Conservation (phyloP, 305 asterid genomes). For the Caryopteris hybrid region DNA sequence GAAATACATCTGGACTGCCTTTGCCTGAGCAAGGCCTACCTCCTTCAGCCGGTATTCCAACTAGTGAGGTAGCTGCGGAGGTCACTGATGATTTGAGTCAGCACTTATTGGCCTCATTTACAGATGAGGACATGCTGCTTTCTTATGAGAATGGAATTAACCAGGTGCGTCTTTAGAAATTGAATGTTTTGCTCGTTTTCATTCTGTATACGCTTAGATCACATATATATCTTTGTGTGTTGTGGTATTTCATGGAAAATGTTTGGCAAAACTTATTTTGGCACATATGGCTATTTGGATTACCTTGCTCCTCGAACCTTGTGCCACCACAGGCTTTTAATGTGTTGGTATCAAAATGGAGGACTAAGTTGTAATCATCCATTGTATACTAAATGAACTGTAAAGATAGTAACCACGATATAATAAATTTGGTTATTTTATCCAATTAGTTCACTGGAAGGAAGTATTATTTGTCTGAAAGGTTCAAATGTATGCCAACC, state of each 20-base stretch:
- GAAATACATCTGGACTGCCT: constrained; percentile 20
- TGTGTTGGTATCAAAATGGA: no score
- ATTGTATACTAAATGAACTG: background rate
- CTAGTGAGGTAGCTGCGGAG: constrained; percentile 13
- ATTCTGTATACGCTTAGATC: background rate
- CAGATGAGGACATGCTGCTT: constrained; percentile 25
- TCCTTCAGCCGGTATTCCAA: constrained; percentile 20
- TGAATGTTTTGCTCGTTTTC: background rate
- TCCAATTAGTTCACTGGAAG: background rate
- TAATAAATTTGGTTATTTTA: no score
- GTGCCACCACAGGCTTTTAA: background rate
- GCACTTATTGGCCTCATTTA: constrained; percentile 31
- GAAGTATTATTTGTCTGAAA: background rate
- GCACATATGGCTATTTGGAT: background rate
- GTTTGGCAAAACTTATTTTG: background rate
- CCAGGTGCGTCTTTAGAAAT: constrained; percentile 34
- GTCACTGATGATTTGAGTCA: constrained; percentile 36
- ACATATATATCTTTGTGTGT: background rate
- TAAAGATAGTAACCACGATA: background rate
- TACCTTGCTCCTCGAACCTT: background rate
- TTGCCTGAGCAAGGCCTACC: constrained; percentile 22
- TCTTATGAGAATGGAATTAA: constrained; percentile 22
- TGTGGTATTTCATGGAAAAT: background rate
- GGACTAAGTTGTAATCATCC: no score
- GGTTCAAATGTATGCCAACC: background rate